Conservation (phyloP, 108 stramenopile genomes). For the Fragilaria crotonensis region DNA sequence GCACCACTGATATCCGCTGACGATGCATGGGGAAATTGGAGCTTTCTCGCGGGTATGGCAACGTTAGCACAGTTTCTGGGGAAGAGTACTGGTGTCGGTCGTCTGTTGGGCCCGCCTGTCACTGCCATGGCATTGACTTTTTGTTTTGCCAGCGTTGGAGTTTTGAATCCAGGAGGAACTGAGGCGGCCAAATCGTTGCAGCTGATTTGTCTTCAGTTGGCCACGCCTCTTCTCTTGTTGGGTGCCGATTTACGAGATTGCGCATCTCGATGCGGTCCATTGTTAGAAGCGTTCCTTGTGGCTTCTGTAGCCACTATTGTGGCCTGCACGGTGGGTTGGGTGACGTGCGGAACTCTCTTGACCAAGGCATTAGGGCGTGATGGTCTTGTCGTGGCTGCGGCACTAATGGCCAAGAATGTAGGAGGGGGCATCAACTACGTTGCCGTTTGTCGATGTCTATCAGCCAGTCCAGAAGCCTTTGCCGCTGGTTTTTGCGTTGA, state of each 20-base stretch:
- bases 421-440: slow-evolving; percentile 84
- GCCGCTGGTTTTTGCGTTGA: slow-evolving; percentile 70
- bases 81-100: slow-evolving; percentile 41
- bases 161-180: slow-evolving; percentile 55
- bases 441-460: slow-evolving; percentile 46
- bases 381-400: slow-evolving; percentile 60
- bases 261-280: slow-evolving; percentile 31
- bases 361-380: slow-evolving; percentile 30
- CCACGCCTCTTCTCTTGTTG: slow-evolving; percentile 69
- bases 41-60: slow-evolving; percentile 34
- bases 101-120: slow-evolving; percentile 68
- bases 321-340: slow-evolving; percentile 47
- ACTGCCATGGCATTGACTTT: slow-evolving; percentile 78
- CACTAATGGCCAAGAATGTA: slow-evolving; percentile 76
- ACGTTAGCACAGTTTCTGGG: slow-evolving; percentile 51
- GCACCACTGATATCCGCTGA: slow-evolving; percentile 25
- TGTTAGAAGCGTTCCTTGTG: slow-evolving; percentile 47
- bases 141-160: slow-evolving; percentile 50
- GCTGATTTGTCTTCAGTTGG: slow-evolving; percentile 36
- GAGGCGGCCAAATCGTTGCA: slow-evolving; percentile 37
- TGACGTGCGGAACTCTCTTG: slow-evolving; percentile 11
- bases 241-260: slow-evolving; percentile 53
- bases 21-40: slow-evolving; percentile 67
- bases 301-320: slow-evolving; percentile 54
- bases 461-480: slow-evolving; percentile 38